Evolutionary conservation across 306 rosid genomes (phyloP).

Genomic region (Sindora glabra): DNA sequence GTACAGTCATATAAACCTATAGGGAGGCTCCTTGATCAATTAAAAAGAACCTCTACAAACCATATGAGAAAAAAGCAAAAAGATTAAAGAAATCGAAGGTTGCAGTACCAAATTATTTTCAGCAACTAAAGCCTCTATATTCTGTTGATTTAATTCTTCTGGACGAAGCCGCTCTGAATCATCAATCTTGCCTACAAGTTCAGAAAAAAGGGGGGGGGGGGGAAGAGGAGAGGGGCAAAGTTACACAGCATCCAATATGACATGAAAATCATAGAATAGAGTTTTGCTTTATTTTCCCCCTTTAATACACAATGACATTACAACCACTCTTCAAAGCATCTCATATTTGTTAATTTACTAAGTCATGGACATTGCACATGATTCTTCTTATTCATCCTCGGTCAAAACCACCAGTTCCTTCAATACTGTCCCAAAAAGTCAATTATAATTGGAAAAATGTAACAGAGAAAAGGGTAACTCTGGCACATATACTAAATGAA

Average conservation of each 20-base stretch:
- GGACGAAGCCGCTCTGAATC: slow-evolving; percentile 90
- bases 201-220: not conserved
- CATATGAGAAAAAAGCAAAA: slow-evolving; percentile 3
- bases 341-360: too few species aligned
- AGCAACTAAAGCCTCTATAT: slow-evolving; percentile 94
- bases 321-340: not conserved
- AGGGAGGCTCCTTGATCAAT: slow-evolving; percentile 5
- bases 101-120: slow-evolving; percentile 81
- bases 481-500: not conserved
- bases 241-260: not conserved
- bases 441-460: slow-evolving; percentile 5
- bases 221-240: not conserved
- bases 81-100: not conserved
- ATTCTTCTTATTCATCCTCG: not conserved
- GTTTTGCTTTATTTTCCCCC: not conserved
- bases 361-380: not conserved
- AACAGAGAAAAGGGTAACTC: not conserved
- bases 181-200: slow-evolving; percentile 58
- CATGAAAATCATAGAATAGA: not conserved
- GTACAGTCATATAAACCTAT: not conserved
- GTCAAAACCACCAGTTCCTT: not conserved
- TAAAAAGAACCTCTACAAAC: not conserved
- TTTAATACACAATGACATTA: not conserved
- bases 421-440: not conserved
- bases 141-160: slow-evolving; percentile 94